Conservation (phyloP, 331 rosid genomes). For the Malus hybrid region DNA sequence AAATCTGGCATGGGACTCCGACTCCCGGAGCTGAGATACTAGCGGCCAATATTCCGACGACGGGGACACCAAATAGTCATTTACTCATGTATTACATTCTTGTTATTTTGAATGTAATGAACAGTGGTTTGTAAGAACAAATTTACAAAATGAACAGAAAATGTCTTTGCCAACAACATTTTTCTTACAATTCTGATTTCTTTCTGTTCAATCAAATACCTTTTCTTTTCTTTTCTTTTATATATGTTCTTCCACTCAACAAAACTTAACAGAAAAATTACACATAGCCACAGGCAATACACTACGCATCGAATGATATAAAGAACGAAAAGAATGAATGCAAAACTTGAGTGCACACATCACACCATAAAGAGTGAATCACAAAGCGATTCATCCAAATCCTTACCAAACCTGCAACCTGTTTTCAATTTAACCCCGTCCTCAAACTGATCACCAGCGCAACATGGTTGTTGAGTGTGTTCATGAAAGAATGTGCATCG, state of each 20-base stretch:
- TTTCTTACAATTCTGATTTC: neutral
- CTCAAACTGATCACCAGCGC: conserved; percentile 6
- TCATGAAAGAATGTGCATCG: conserved; percentile 9
- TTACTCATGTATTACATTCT: too few species aligned
- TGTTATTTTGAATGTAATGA: too few species aligned
- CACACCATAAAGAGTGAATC: conserved; percentile 16
- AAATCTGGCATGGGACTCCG: too few species aligned
- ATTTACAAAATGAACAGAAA: neutral
- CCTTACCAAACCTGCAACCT: conserved; percentile 12
- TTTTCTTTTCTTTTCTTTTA: neutral
- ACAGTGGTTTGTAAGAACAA: too few species aligned
- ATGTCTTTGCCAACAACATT: neutral
- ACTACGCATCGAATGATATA: conserved; percentile 5
- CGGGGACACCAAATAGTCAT: too few species aligned
- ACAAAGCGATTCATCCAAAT: conserved; percentile 13
- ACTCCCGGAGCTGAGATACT: too few species aligned
- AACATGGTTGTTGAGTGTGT: conserved; percentile 22
- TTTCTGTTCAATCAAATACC: neutral
- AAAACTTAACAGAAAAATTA: conserved; percentile 23
- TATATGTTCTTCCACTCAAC: conserved; percentile 4
- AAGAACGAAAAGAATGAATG: conserved; percentile 31
- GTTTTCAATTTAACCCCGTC: neutral
- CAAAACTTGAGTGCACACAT: conserved; percentile 22
- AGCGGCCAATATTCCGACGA: too few species aligned
- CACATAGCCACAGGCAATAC: conserved; percentile 25